Conservation (phyloP, 2,329 filamentous ascomycete genomes). For the Penicillium sp. region DNA sequence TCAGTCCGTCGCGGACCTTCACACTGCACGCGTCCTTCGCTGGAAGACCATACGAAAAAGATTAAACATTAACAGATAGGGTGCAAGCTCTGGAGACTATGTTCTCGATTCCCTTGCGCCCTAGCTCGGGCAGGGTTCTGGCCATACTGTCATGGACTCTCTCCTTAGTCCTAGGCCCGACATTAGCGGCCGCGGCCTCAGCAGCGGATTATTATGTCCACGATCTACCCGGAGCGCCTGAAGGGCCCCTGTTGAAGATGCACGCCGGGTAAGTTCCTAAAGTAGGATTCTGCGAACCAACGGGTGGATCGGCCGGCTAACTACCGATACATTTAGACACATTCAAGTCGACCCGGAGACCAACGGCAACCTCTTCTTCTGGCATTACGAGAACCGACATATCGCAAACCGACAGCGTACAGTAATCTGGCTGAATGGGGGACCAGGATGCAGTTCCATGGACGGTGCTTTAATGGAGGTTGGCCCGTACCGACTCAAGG, state of each 20-base stretch:
- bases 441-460: constrained; percentile 94
- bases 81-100: constrained; percentile 6
- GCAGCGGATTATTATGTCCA: constrained; percentile 89
- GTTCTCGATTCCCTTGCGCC: constrained; percentile 19
- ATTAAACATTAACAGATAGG: not conserved
- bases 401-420: constrained; percentile 89
- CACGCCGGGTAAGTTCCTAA: constrained; percentile 80
- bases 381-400: constrained; percentile 94
- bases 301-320: not conserved
- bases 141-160: constrained; percentile 26
- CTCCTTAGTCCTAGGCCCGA: constrained; percentile 28
- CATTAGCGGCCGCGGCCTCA: constrained; percentile 46
- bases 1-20: not conserved
- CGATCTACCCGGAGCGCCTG: constrained; percentile 78
- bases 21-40: not conserved
- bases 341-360: constrained; percentile 82
- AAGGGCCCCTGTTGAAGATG: constrained; percentile 84
- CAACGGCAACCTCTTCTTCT: constrained; percentile 97
- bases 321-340: constrained; percentile 60
- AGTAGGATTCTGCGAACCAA: not conserved
- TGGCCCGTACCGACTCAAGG: constrained; percentile 83
- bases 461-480: constrained; percentile 97
- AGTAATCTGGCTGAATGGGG: constrained; percentile 95
- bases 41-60: not conserved
- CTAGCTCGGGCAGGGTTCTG: constrained; percentile 13